Base-by-base conservation (phyloP, 768 basidiomycete genomes). In the Pholiota microspora region DNA sequence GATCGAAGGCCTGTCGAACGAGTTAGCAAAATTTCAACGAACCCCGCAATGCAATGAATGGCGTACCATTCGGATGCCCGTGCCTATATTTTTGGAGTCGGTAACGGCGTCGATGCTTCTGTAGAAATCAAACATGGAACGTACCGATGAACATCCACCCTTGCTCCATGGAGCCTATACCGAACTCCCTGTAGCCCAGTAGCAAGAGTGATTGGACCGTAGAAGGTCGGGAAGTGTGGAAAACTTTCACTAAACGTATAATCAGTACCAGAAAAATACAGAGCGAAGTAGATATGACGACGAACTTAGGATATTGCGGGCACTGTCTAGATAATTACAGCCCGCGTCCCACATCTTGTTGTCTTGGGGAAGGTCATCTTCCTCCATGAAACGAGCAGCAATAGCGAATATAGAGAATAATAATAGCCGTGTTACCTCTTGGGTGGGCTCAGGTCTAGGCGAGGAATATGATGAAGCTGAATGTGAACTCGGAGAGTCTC, bases 101-200 rank as follows among this genome's bases (percentile, higher is more conserved):
- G 64, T 51, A 50, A n/a, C 44, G 45, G 34, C 36, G 32, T n/a
- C n/a, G 9, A 49, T 16, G 40, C 4, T 45, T 15, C 4, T 28
- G 25, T 52, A 21, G 54, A 32, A 49, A n/a, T 13, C 55, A 54
- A 47, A 49, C 47, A 49, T 7, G 23, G 44, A 53, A 54, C 69
- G 42, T 53, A 86, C 89, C 89, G 58, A 86, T 83, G 62, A 87
- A 89, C 45, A 91, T 76, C 93, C 93, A 95, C 1, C 88, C 89
- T 65, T 89, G 86, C 56, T 90, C 87, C 87, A 92, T 91, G 12
- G 71, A 77, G 63, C 89, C 77, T 31, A 92, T 86, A 12, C 94
- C 94, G 65, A 93, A 88, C 72, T 94, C 92, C 4, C 92, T 81
- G 65, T 90, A 83, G 0, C 89, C 89, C 10, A 94, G 70, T 10